Evolutionary conservation across 495 filamentous ascomycete genomes (phyloP).

Genomic region (Durotheca rogersii): DNA sequence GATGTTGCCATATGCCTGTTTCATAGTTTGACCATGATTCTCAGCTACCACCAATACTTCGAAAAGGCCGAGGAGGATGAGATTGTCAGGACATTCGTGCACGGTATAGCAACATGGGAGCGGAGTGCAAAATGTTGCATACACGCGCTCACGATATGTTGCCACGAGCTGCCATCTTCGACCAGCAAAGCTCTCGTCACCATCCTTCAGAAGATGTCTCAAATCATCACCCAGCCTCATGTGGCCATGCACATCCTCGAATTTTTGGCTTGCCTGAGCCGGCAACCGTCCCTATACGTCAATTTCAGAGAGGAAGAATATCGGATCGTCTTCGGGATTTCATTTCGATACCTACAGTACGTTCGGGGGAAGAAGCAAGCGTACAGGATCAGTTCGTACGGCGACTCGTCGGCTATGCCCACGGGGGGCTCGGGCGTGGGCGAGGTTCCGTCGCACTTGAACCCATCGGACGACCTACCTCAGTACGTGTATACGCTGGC

Average conservation of each 20-base stretch:
- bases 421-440: conserved; percentile 6
- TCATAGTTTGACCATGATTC: conserved; percentile 75
- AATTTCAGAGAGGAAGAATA: conserved; percentile 88
- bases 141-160: conserved; percentile 89
- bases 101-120: conserved; percentile 80
- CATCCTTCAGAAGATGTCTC: conserved; percentile 88
- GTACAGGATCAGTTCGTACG: conserved; percentile 35
- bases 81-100: conserved; percentile 78
- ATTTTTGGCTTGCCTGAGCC: conserved; percentile 82
- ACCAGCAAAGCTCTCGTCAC: conserved; percentile 76
- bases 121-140: conserved; percentile 87
- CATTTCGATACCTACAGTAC: conserved; percentile 83
- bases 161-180: conserved; percentile 83
- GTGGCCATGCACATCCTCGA: conserved; percentile 93
- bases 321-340: conserved; percentile 90
- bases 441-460: conserved; percentile 39
- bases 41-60: conserved; percentile 85
- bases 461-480: conserved; percentile 63
- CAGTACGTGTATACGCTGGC: conserved; percentile 92
- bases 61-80: conserved; percentile 84
- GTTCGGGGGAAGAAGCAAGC: conserved; percentile 53
- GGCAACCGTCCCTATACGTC: conserved; percentile 78
- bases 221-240: conserved; percentile 88
- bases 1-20: conserved; percentile 89
- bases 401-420: conserved; percentile 22